These are phyloP conservation scores for Leptographium flavum DNA, from an alignment of 2,329 filamentous ascomycete species.

Conservation along the genomic window DNA sequence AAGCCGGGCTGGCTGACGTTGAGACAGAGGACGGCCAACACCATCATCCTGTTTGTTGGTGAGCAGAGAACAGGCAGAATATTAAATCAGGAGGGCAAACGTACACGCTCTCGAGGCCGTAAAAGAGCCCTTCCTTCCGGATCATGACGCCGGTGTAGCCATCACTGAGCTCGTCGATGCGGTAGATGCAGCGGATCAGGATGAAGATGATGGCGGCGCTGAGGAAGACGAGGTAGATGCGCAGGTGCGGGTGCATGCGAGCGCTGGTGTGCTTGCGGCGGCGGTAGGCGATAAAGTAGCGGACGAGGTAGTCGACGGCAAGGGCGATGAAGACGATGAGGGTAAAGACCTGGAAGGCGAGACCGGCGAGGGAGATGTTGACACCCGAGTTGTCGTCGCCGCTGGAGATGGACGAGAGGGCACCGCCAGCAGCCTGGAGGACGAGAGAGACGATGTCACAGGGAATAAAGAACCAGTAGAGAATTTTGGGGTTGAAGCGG, in stretches of 20 bases:
- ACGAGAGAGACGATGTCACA: slow-evolving; percentile 39
- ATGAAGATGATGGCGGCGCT: slow-evolving; percentile 41
- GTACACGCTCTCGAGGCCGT: slow-evolving; percentile 36
- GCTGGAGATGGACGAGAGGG: slow-evolving; percentile 27
- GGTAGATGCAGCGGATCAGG: slow-evolving; percentile 39
- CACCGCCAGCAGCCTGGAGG: slow-evolving; percentile 41
- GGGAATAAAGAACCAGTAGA: slow-evolving; percentile 34
- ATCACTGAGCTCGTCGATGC: slow-evolving; percentile 49
- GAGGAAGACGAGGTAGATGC: slow-evolving; percentile 35
- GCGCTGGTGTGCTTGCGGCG: background rate
- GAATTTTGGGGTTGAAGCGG: slow-evolving; percentile 24
- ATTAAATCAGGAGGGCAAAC: background rate
- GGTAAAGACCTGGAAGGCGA: slow-evolving; percentile 42
- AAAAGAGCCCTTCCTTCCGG: slow-evolving; percentile 34
- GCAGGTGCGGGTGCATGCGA: background rate
- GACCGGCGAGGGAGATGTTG: slow-evolving; percentile 35
- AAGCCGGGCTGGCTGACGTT: slow-evolving; percentile 10
- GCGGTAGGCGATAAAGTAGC: slow-evolving; percentile 17
- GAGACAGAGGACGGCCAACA: slow-evolving; percentile 10
- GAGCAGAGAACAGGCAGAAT: background rate
- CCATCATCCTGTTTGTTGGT: slow-evolving; percentile 5
- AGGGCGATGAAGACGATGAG: slow-evolving; percentile 36
- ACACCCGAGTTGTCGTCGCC: slow-evolving; percentile 33
- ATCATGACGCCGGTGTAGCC: slow-evolving; percentile 45
- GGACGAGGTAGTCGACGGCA: slow-evolving; percentile 32